Conservation (phyloP, 2,329 filamentous ascomycete species). For the Xylariaceae sp. region DNA sequence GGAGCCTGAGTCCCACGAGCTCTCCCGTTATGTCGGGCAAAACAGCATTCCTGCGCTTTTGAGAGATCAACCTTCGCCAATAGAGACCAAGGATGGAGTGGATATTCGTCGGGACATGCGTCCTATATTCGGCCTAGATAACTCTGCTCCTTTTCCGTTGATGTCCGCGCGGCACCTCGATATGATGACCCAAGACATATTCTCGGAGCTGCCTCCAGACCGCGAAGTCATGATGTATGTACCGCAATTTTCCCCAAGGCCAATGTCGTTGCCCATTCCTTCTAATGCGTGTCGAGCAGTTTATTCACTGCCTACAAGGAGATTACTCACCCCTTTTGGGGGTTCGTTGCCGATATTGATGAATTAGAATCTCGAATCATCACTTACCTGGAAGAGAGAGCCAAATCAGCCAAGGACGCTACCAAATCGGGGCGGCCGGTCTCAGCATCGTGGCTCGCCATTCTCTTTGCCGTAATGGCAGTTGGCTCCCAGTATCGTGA, state of each 20-base stretch:
- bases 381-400: slow-evolving; percentile 63
- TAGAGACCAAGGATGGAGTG: slow-evolving; percentile 49
- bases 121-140: slow-evolving; percentile 64
- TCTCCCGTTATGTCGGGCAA: slow-evolving; percentile 62
- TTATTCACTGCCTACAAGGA: slow-evolving; percentile 66
- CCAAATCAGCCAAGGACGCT: slow-evolving; percentile 50
- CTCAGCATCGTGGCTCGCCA: slow-evolving; percentile 64
- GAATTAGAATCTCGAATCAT: slow-evolving; percentile 64
- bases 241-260: neutral
- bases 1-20: slow-evolving; percentile 52
- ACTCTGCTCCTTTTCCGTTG: slow-evolving; percentile 63
- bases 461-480: slow-evolving; percentile 63
- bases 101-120: slow-evolving; percentile 64
- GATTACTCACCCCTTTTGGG: slow-evolving; percentile 66
- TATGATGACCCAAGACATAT: slow-evolving; percentile 58
- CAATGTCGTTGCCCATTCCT: neutral
- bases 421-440: slow-evolving; percentile 49
- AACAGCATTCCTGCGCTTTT: slow-evolving; percentile 67
- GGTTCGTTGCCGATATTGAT: slow-evolving; percentile 64
- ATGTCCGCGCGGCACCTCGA: slow-evolving; percentile 64
- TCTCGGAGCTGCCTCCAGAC: slow-evolving; percentile 60
- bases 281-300: slow-evolving; percentile 34
- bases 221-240: slow-evolving; percentile 65
- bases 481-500: slow-evolving; percentile 67
- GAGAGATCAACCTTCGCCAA: slow-evolving; percentile 57